These are phyloP conservation scores for Capsicum rhomboideum DNA, from an alignment of 257 asterid genomes.

Conservation along the genomic window DNA sequence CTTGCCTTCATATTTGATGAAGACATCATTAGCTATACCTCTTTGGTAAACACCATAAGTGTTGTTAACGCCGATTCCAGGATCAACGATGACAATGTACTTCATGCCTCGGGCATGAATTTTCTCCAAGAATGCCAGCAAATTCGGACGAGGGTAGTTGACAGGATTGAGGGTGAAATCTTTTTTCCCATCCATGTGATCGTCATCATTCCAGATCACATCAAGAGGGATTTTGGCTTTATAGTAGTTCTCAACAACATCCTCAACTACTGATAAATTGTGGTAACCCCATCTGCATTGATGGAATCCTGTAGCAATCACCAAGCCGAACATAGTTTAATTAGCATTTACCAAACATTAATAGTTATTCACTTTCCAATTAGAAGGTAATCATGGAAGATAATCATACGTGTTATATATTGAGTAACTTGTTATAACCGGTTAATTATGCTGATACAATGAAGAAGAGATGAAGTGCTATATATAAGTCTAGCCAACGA, in stretches of 20 bases:
- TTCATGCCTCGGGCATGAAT: constrained; percentile 68
- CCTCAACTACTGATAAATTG: constrained; percentile 51
- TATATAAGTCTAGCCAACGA: neutral
- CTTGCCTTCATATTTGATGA: constrained; percentile 53
- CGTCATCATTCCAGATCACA: constrained; percentile 92
- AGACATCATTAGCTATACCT: constrained; percentile 66
- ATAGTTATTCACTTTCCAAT: no score
- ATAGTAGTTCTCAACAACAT: constrained; percentile 63
- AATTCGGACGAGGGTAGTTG: constrained; percentile 46
- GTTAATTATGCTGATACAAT: neutral
- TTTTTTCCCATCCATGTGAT: constrained; percentile 85
- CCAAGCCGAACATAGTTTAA: no score
- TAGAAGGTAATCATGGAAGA: no score
- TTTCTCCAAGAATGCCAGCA: constrained; percentile 43
- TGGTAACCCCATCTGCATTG: constrained; percentile 83
- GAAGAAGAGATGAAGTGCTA: neutral
- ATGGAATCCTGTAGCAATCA: constrained; percentile 55
- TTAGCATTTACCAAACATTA: neutral
- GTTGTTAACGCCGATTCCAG: constrained; percentile 60
- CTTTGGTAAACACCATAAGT: constrained; percentile 60
- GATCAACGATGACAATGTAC: constrained; percentile 77
- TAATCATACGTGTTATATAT: neutral
- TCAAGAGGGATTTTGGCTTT: constrained; percentile 78
- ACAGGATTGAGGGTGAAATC: constrained; percentile 89
- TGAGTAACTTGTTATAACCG: neutral